Base-by-base conservation (phyloP, 306 rosid species). In the Castanea sativa region DNA sequence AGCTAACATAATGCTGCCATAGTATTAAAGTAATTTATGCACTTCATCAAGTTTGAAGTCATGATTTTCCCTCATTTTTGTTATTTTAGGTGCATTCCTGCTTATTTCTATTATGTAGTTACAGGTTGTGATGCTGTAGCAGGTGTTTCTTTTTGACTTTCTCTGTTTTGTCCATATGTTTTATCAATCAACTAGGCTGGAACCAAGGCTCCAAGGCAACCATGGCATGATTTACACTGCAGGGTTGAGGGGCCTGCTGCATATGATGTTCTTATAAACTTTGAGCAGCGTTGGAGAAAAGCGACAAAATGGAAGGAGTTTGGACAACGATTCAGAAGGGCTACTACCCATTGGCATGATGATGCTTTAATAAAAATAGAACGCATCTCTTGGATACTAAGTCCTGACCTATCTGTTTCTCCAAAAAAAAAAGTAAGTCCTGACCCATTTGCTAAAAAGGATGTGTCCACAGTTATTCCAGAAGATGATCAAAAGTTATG, bases 221-320 rank as follows among this genome's bases (percentile, higher is more conserved):
- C 99, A 32, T 96, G 99, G 99, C 99, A 96, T 86, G 99, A 96
- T 84, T 83, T 88, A 88, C 99, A 96, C 82, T 85, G 96, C 87
- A 89, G 91, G 88, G 86, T 96, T 73, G 98, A 96, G 18, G 99
- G 98, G 69, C 97, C 97, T 75, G 97, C 98, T 78, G 99, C 99
- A 35, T 96, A 93, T 63, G 99, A 96, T 85, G 83, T 93, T 88
- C 96, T 96, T 76, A 78, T 91, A 78, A 93, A 96, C 87, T 96
- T 96, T 78, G 99, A 96, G 84, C 97, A 93, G 85, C 96, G 98
- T 38, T 96, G 98, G 99, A 91, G 73, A 82, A 91, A 74, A 89
- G 82, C 97, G 38, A 93, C 92, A 14, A 83, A 73, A 80, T 91
- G 99, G 97, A 91, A 56, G 73, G 96, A 93, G 89, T 86, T 93